Percentiles rank a stretch among this genome's conserved stretches.
Conservation (phyloP, 257 asterid species). For the Capsicum rhomboideum region DNA sequence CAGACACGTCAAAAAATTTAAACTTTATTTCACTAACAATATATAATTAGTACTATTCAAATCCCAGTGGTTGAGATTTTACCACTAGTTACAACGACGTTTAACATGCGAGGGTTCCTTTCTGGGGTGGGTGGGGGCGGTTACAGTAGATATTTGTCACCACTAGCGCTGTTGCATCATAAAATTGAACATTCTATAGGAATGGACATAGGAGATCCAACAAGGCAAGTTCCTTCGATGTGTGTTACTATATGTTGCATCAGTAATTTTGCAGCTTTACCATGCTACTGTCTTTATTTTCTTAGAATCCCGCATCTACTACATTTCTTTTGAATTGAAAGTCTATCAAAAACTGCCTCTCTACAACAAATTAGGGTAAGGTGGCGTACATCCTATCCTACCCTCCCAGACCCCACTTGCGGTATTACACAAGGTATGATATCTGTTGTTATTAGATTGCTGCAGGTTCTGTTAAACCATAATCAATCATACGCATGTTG, state of each 20-base stretch:
- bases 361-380: background rate
- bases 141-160: background rate
- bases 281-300: background rate
- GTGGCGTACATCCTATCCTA: background rate
- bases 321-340: background rate
- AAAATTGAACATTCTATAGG: background rate
- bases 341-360: background rate
- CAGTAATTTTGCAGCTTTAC: background rate
- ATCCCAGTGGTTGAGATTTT: background rate
- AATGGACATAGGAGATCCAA: background rate
- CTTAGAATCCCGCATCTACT: background rate
- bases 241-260: background rate
- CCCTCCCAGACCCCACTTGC: background rate
- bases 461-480: background rate
- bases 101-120: background rate
- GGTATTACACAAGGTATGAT: background rate
- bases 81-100: background rate
- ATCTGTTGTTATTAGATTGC: background rate
- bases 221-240: background rate
- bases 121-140: background rate
- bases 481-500: background rate
- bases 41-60: background rate
- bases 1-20: background rate
- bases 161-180: background rate
- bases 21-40: background rate